Base-by-base conservation (phyloP, 176 grass and related monocot species). In the Juncus effusus region DNA sequence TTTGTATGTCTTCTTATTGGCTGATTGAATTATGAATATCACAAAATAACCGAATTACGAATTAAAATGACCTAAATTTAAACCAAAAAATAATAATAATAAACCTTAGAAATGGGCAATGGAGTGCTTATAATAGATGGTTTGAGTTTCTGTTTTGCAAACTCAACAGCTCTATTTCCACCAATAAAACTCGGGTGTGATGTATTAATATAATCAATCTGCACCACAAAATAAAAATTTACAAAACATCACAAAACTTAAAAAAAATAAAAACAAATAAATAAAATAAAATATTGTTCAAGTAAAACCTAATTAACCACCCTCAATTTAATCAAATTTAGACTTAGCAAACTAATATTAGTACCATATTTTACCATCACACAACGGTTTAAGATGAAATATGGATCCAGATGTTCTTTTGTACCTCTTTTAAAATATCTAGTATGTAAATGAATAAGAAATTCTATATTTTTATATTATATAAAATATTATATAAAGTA, bases 201-300 rank as follows among this genome's bases (percentile, higher is more conserved):
- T 61, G 88, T 92, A 80, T 97, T 97, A 67, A 97, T 86, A 63
- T 92, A 97, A 82, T 97, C 94, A 76, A 92, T 84, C 94, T 97
- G 72, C 72, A 80, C 56, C 72, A 80, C 56, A 16, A 76, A 35
- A 74, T 42, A 57, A 63, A 53, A n/a, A 13, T 56, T 19, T 11
- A 6, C 38, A 59, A 47, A 16, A 60, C 51, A 68, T 72, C 69
- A 40, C 51, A 61, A 61, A 50, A 57, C 63, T 71, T 56, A 13
- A 80, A 72, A 2, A 6, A 28, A 28, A 28, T 28, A 28, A 6
- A 28, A 28, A 28, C 1, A 28, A 28, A 28, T 28, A 28, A 28
- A 28, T 28, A 28, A 28, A 28, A 28, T 28, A 28, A 28, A 28
- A 28, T 1, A 28, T 28, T 28, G 19, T 28, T 28, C 19, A 28